Conservation (phyloP, 139 green algal genomes). For the Closterium sp. region DNA sequence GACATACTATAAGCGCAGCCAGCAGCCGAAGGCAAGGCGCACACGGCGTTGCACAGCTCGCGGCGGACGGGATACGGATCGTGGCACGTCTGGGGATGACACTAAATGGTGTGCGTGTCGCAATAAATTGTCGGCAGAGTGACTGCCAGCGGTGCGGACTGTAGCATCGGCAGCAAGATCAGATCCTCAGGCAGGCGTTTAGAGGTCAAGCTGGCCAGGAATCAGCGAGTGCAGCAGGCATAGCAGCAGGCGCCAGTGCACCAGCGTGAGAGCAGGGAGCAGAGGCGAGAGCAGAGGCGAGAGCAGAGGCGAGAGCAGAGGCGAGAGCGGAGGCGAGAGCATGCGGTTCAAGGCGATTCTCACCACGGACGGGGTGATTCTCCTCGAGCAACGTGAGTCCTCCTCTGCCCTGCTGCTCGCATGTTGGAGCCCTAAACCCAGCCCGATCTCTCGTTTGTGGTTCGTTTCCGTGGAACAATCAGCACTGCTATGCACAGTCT, state of each 20-base stretch:
- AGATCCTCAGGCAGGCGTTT: neutral
- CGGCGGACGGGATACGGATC: neutral
- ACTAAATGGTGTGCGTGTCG: neutral
- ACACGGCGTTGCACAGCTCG: too few relatives aligned
- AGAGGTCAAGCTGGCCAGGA: neutral
- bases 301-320: neutral
- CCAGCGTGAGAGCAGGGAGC: neutral
- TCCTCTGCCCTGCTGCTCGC: neutral
- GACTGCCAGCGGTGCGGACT: neutral
- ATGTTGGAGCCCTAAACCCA: neutral
- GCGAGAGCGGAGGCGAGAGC: neutral
- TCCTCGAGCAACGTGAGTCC: neutral
- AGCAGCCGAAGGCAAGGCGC: too few relatives aligned
- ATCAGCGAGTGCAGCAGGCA: neutral
- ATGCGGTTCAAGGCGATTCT: neutral
- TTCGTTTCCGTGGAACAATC: too few relatives aligned
- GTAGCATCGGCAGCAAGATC: too few relatives aligned
- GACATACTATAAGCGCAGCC: too few relatives aligned
- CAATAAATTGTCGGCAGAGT: too few relatives aligned
- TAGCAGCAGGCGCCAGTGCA: neutral
- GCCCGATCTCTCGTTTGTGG: neutral
- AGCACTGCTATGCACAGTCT: neutral
- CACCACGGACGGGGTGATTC: neutral
- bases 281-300: neutral
- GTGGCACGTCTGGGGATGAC: neutral